Evolutionary conservation across 345 rosid genomes (phyloP), one percentile per base, ranked within the genome.

Genomic region (Aquilaria sinensis): DNA sequence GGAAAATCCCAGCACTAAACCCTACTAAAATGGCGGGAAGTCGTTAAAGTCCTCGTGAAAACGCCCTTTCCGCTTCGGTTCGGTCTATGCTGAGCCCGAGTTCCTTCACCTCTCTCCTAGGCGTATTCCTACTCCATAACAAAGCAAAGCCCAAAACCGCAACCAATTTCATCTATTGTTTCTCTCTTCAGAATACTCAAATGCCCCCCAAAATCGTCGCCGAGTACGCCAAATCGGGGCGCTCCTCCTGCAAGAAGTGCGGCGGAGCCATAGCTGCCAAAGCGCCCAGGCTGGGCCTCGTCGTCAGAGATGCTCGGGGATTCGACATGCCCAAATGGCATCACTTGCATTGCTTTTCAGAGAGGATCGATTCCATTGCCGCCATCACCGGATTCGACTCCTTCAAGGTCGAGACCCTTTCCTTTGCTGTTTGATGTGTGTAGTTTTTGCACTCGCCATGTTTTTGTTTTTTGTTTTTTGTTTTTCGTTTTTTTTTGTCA

Each of bases 141-240:
- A 47, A 48, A 33, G 53, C 62, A 23, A 45, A 65, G 15, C 47
- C 57, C 14, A 41, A 66, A 66, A 37, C 37, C 30, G 45, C 63
- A 32, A 41, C 50, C 57, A 13, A 12, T 58, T 66, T 49, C n/a
- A 12, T 12, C 41, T 15, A 23, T 7, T 10, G 34, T 14, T 65
- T 16, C 53, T 57, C 43, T 23, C 57, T 31, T 13, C 13, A 14
- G 30, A 62, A 50, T 16, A 2, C 10, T 8, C 33, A 23, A 50
- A 62, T 64, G 68, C 6, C 75, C 12, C 12, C 80, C 34, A 77
- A 66, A 62, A 63, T 86, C 60, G 68, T 81, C 14, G 89, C 86
- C 1, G 98, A 89, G 80, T 89, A 92, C 62, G 92, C 98, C 46
- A 92, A 87, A 67, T 92, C 96, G 58, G 82, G 67, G 56, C 79